Evolutionary conservation across 805 yeast species (phyloP).

Genomic region (Metschnikowia anglica): DNA sequence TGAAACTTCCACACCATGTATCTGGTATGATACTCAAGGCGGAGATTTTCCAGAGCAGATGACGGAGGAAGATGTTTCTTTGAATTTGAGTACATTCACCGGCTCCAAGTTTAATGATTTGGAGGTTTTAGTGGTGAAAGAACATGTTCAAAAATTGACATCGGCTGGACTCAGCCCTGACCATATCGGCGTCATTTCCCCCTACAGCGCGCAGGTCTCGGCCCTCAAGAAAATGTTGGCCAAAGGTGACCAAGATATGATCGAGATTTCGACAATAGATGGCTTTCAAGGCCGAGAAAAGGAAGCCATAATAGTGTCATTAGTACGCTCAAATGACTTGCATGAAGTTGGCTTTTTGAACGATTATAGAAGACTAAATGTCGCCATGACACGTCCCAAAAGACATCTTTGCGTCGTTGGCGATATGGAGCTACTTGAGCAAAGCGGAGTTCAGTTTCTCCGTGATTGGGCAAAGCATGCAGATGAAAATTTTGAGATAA

Average conservation of each 20-base stretch:
- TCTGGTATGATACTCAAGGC: slow-evolving; percentile 95
- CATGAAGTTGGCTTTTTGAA: slow-evolving; percentile 77
- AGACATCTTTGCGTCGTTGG: slow-evolving; percentile 85
- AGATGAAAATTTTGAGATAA: slow-evolving; percentile 62
- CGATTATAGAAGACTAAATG: slow-evolving; percentile 81
- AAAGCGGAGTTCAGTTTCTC: slow-evolving; percentile 48
- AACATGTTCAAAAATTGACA: slow-evolving; percentile 55
- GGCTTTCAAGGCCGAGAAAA: slow-evolving; percentile 98
- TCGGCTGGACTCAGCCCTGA: slow-evolving; percentile 50
- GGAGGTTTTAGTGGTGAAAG: slow-evolving; percentile 62
- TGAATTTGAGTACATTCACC: slow-evolving; percentile 11
- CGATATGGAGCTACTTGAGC: slow-evolving; percentile 68
- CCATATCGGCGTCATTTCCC: slow-evolving; percentile 83
- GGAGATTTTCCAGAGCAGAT: slow-evolving; percentile 72
- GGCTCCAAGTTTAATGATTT: slow-evolving; percentile 75
- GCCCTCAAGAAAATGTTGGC: slow-evolving; percentile 44
- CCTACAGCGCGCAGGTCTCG: slow-evolving; percentile 85
- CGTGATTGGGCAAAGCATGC: slow-evolving; percentile 68
- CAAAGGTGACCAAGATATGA: slow-evolving; percentile 26
- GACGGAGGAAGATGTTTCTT: slow-evolving; percentile 24
- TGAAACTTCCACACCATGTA: slow-evolving; percentile 51
- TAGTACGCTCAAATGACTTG: slow-evolving; percentile 76
- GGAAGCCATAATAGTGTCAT: slow-evolving; percentile 73
- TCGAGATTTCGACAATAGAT: slow-evolving; percentile 89
- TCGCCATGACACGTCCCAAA: slow-evolving; percentile 88